These are phyloP conservation scores for Solanum infundibuliforme DNA, from an alignment of 257 asterid genomes.

Conservation along the genomic window DNA sequence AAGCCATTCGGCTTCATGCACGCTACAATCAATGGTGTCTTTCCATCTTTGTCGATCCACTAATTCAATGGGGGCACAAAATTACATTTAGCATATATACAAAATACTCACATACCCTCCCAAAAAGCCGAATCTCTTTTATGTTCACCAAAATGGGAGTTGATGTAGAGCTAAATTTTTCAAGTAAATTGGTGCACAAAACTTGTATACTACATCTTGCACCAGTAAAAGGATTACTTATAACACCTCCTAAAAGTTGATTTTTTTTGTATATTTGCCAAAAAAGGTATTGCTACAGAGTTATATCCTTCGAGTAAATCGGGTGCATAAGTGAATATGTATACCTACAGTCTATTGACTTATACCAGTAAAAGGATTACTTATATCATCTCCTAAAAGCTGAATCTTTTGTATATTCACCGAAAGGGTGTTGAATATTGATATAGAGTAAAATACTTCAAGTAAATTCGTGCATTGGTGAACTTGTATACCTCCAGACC, in stretches of 20 bases:
- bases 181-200: background rate
- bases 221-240: background rate
- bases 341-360: background rate
- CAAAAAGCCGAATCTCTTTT: background rate
- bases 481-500: conserved; percentile 49
- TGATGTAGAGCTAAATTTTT: background rate
- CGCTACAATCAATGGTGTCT: conserved; percentile 73
- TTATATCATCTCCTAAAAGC: background rate
- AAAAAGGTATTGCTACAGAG: background rate
- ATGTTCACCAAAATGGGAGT: background rate
- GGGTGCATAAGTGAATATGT: background rate
- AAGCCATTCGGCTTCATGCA: conserved; percentile 54
- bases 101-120: background rate
- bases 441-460: background rate
- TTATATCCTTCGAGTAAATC: background rate
- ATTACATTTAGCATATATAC: background rate
- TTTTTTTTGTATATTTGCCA: background rate
- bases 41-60: conserved; percentile 83
- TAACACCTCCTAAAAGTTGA: background rate
- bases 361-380: background rate
- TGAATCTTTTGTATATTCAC: background rate
- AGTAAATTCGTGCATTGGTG: background rate
- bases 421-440: background rate
- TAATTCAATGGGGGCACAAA: conserved; percentile 9
- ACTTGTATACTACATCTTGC: background rate